Conservation (phyloP, 2,329 filamentous ascomycete genomes). For the Nakataea oryzae region DNA sequence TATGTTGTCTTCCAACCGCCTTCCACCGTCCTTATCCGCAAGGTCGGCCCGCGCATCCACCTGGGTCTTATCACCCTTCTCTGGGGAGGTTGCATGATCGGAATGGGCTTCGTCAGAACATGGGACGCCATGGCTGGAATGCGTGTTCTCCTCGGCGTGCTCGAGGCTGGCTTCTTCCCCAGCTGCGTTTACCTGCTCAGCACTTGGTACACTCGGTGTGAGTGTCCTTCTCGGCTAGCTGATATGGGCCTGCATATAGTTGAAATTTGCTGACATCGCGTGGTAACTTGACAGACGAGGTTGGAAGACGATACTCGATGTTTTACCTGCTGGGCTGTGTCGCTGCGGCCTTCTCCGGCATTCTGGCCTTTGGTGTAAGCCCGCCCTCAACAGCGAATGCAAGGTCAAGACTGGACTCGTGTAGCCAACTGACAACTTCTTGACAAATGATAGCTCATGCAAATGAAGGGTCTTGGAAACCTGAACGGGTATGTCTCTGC, state of each 20-base stretch:
- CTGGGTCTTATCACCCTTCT: slow-evolving; percentile 41
- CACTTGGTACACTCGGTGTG: slow-evolving; percentile 61
- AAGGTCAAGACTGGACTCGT: rapidly evolving
- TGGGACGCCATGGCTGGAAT: slow-evolving; percentile 43
- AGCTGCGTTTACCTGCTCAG: slow-evolving; percentile 62
- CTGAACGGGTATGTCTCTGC: slow-evolving; percentile 19
- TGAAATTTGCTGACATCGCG: neutral
- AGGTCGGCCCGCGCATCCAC: slow-evolving; percentile 51
- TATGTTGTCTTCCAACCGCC: slow-evolving; percentile 65
- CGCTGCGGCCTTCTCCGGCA: slow-evolving; percentile 55
- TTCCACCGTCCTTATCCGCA: slow-evolving; percentile 57
- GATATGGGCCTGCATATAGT: neutral
- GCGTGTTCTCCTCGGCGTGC: slow-evolving; percentile 48
- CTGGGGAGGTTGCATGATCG: slow-evolving; percentile 54
- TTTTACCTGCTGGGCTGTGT: slow-evolving; percentile 62
- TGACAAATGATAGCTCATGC: slow-evolving; percentile 36
- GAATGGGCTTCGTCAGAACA: slow-evolving; percentile 50
- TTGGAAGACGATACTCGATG: slow-evolving; percentile 57
- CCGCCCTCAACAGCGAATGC: slow-evolving; percentile 9
- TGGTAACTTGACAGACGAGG: slow-evolving; percentile 36
- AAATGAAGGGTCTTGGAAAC: slow-evolving; percentile 44
- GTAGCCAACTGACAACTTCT: neutral
- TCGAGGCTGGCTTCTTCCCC: slow-evolving; percentile 65
- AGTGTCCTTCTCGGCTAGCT: slow-evolving; percentile 14
- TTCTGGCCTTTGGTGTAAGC: slow-evolving; percentile 57